Conservation (phyloP, 129 eudicot species). For the Tagetes erecta region DNA sequence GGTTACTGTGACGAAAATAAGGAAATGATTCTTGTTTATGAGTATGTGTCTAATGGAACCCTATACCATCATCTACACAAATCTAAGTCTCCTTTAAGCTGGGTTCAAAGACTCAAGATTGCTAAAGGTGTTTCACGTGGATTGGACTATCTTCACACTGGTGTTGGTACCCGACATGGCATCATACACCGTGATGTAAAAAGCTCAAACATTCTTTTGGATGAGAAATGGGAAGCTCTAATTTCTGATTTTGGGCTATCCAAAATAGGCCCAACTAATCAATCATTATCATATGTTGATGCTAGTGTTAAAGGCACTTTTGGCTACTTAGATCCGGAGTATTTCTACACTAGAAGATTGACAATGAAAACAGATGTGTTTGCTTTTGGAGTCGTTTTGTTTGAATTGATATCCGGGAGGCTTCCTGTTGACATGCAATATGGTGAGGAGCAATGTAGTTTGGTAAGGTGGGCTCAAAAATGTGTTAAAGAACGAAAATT, state of each 20-base stretch:
- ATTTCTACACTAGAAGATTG: slow-evolving; percentile 30
- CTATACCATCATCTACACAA: too few relatives aligned
- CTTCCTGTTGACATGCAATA: slow-evolving; percentile 35
- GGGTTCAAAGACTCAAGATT: too few relatives aligned
- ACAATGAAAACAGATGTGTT: slow-evolving; percentile 38
- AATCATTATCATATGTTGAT: slow-evolving; percentile 8
- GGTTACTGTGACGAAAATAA: too few relatives aligned
- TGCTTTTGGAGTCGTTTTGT: slow-evolving; percentile 49
- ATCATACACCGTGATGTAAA: slow-evolving; percentile 42
- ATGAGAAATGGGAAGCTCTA: slow-evolving; percentile 35
- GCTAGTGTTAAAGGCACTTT: slow-evolving; percentile 35
- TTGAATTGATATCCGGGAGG: slow-evolving; percentile 48
- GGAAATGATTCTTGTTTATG: too few relatives aligned
- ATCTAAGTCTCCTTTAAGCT: too few relatives aligned
- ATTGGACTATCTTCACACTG: too few relatives aligned
- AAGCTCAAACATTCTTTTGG: slow-evolving; percentile 38
- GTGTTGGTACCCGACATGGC: slow-evolving; percentile 22
- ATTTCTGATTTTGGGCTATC: slow-evolving; percentile 44
- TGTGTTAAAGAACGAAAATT: slow-evolving; percentile 32
- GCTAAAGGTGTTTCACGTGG: too few relatives aligned
- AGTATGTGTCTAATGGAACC: too few relatives aligned
- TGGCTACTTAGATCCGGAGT: slow-evolving; percentile 41
- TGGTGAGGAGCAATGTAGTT: slow-evolving; percentile 40
- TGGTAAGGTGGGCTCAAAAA: slow-evolving; percentile 34
- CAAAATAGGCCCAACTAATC: slow-evolving; percentile 25